phyloP scores from a whole-genome alignment of 2,329 filamentous ascomycete species.

The Neodidymelliopsis sp. region DNA sequence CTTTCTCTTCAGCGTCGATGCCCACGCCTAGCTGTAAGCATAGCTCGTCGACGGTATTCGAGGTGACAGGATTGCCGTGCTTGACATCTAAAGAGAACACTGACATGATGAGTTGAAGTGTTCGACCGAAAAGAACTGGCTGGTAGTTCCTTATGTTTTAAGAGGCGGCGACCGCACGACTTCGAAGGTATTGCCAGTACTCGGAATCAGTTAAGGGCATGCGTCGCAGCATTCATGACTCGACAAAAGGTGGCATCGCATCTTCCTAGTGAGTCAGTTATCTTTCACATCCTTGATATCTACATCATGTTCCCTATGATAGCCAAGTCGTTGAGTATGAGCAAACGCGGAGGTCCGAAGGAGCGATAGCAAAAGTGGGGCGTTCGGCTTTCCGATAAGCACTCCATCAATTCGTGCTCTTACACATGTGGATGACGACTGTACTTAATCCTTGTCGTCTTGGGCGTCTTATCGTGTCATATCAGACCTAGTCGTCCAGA shows the following conservation, averaged over 20 bases:
- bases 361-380: constrained; percentile 14
- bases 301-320: no score
- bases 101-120: constrained; percentile 43
- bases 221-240: no score
- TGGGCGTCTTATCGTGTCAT: not conserved
- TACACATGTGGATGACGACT: not conserved
- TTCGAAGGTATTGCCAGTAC: no score
- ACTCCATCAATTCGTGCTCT: not conserved
- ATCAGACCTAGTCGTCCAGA: not conserved
- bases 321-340: no score
- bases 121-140: no score
- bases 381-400: constrained; percentile 5
- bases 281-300: no score
- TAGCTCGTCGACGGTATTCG: constrained; percentile 40
- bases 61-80: constrained; percentile 45
- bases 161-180: no score
- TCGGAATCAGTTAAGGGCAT: no score
- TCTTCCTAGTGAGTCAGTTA: no score
- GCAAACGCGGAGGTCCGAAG: constrained; percentile 20
- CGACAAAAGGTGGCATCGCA: not conserved
- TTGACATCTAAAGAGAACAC: constrained; percentile 48
- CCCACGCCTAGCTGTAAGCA: constrained; percentile 44
- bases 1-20: constrained; percentile 46
- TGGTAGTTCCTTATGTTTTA: no score
- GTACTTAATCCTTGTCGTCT: not conserved